Evolutionary conservation across 441 rosid genomes (phyloP).

Genomic region (Jatropha multifida): DNA sequence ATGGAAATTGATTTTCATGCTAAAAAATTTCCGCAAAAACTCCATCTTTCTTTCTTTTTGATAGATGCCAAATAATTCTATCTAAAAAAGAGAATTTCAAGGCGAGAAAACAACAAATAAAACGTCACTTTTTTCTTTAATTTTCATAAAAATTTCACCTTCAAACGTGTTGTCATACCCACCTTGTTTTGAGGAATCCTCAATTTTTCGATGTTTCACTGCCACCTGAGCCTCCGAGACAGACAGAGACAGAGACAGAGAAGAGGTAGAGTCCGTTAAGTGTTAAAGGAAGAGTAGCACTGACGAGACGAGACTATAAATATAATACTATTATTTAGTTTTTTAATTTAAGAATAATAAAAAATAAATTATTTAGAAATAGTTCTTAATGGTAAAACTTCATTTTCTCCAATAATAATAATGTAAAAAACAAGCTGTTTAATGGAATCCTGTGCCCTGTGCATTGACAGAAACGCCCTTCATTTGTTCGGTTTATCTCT

Average conservation of each 20-base stretch:
- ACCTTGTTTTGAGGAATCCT: constrained; percentile 28
- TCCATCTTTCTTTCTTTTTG: neutral
- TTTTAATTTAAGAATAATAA: neutral
- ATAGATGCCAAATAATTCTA: neutral
- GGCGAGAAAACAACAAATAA: neutral
- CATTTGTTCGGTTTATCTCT: neutral
- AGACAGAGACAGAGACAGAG: neutral
- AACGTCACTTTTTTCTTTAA: neutral
- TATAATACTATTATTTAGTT: neutral
- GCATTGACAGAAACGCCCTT: neutral
- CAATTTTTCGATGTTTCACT: neutral
- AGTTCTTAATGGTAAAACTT: constrained; percentile 8
- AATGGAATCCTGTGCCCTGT: neutral
- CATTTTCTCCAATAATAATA: constrained; percentile 9
- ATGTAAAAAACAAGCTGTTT: constrained; percentile 5
- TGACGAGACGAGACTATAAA: neutral
- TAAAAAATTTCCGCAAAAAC: neutral
- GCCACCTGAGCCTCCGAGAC: neutral
- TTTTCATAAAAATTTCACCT: constrained; percentile 2
- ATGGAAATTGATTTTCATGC: constrained; percentile 1
- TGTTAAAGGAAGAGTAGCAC: neutral
- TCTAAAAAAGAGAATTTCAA: constrained; percentile 11
- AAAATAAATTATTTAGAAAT: neutral
- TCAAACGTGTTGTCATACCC: constrained; percentile 14
- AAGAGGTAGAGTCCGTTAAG: neutral